phyloP scores from a whole-genome alignment of 2,329 filamentous ascomycete species.

The Ophiostoma tasmaniense region DNA sequence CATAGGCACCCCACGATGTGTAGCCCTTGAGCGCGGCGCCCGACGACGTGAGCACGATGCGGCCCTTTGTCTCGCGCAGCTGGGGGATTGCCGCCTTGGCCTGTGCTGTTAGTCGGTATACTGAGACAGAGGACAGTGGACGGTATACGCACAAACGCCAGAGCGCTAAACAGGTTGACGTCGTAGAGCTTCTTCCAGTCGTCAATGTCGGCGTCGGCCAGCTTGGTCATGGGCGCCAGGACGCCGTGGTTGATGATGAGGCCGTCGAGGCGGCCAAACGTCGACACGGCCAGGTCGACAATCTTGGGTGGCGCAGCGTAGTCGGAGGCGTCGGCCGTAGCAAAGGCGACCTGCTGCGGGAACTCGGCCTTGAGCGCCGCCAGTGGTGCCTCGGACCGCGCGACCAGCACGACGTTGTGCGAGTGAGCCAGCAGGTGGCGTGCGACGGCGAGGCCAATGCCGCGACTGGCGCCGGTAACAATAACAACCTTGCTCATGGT shows the following conservation, averaged over 20 bases:
- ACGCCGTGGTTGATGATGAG: constrained; percentile 83
- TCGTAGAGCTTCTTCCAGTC: constrained; percentile 73
- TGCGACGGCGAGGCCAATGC: constrained; percentile 51
- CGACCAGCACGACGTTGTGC: constrained; percentile 53
- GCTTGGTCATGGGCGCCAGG: constrained; percentile 63
- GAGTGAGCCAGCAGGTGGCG: constrained; percentile 42
- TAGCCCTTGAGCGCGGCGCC: constrained; percentile 63
- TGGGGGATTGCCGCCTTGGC: constrained; percentile 61
- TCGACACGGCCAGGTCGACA: constrained; percentile 54
- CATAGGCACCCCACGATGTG: constrained; percentile 70
- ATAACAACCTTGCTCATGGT: constrained; percentile 50
- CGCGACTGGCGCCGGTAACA: constrained; percentile 57
- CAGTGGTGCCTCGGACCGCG: constrained; percentile 43
- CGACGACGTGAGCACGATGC: constrained; percentile 70
- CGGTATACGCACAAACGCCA: constrained; percentile 78
- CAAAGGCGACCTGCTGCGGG: constrained; percentile 44
- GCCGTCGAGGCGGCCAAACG: constrained; percentile 68
- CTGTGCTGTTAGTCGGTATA: constrained; percentile 35
- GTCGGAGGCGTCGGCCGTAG: constrained; percentile 48
- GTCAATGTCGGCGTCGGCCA: constrained; percentile 58
- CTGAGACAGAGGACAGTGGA: too few species aligned
- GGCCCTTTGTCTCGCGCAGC: constrained; percentile 59
- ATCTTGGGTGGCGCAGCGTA: constrained; percentile 45
- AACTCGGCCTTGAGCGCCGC: constrained; percentile 43
- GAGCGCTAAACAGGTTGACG: constrained; percentile 76